phyloP scores from a whole-genome alignment of 305 asterid species.

The Stenogyne calaminthoides region DNA sequence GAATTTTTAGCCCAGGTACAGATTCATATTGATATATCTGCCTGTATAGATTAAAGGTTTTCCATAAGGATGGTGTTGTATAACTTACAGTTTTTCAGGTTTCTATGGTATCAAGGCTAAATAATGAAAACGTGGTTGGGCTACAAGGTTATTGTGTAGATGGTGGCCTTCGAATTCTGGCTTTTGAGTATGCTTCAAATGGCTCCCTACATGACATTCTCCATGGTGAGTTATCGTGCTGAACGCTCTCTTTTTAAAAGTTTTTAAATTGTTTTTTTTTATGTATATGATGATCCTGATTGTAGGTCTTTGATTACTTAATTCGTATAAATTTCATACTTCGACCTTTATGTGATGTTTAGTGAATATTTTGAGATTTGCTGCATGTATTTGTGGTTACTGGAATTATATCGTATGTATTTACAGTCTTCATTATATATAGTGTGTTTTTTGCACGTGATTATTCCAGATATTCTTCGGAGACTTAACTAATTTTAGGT shows the following conservation, averaged over 20 bases:
- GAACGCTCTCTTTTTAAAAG: constrained; percentile 2
- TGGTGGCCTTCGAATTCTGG: constrained; percentile 70
- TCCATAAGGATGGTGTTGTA: background rate
- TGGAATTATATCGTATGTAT: background rate
- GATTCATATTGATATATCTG: constrained; percentile 19
- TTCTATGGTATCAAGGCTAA: constrained; percentile 82
- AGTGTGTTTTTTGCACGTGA: background rate
- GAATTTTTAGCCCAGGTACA: constrained; percentile 72
- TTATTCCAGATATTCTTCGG: constrained; percentile 6
- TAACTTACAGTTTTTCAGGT: constrained; percentile 47
- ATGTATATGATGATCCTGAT: background rate
- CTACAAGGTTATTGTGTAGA: constrained; percentile 78
- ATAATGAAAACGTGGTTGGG: constrained; percentile 68
- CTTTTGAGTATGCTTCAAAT: constrained; percentile 71
- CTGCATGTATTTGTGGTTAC: background rate
- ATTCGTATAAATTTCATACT: background rate
- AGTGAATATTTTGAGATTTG: background rate
- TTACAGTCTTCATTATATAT: background rate
- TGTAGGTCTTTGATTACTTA: background rate
- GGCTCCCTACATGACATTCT: constrained; percentile 87
- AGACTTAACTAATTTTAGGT: constrained; percentile 14
- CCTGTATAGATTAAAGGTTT: constrained; percentile 10
- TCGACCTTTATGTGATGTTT: background rate
- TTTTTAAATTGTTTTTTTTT: background rate
- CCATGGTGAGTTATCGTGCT: constrained; percentile 55